phyloP scores from a whole-genome alignment of 2,329 filamentous ascomycete genomes.

The Xylaria polymorpha region DNA sequence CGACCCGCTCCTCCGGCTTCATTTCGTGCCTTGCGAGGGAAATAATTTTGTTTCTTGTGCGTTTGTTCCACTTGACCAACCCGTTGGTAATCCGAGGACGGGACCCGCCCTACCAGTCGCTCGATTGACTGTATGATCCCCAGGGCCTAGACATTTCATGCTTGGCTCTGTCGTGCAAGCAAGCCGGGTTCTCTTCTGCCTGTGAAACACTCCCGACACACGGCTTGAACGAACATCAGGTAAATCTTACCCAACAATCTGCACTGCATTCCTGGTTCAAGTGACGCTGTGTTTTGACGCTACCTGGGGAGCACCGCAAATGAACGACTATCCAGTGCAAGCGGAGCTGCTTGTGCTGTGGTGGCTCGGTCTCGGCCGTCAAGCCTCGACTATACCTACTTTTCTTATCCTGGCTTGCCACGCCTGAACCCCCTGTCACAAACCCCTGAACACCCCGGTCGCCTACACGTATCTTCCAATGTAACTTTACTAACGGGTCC shows the following conservation, averaged over 20 bases:
- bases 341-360: conserved; percentile 28
- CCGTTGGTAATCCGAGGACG: conserved; percentile 31
- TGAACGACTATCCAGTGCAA: conserved; percentile 20
- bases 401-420: conserved; percentile 27
- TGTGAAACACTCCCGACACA: conserved; percentile 50
- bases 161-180: conserved; percentile 37
- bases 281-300: conserved; percentile 26
- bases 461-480: conserved; percentile 18
- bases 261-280: conserved; percentile 35
- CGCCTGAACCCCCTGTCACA: conserved; percentile 21
- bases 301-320: conserved; percentile 22
- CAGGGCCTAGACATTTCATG: conserved; percentile 41
- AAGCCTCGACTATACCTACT: conserved; percentile 18
- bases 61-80: conserved; percentile 17
- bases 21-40: conserved; percentile 5
- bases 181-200: conserved; percentile 37
- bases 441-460: conserved; percentile 28
- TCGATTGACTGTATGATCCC: conserved; percentile 44
- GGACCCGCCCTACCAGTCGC: conserved; percentile 24
- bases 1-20: conserved; percentile 9
- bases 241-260: conserved; percentile 40
- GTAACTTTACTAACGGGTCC: conserved; percentile 26
- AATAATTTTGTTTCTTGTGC: conserved; percentile 13
- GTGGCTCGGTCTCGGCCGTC: conserved; percentile 17
- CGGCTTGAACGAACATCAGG: conserved; percentile 38